Evolutionary conservation across 2,329 filamentous ascomycete genomes (phyloP).

Genomic region (Fulvia fulva): DNA sequence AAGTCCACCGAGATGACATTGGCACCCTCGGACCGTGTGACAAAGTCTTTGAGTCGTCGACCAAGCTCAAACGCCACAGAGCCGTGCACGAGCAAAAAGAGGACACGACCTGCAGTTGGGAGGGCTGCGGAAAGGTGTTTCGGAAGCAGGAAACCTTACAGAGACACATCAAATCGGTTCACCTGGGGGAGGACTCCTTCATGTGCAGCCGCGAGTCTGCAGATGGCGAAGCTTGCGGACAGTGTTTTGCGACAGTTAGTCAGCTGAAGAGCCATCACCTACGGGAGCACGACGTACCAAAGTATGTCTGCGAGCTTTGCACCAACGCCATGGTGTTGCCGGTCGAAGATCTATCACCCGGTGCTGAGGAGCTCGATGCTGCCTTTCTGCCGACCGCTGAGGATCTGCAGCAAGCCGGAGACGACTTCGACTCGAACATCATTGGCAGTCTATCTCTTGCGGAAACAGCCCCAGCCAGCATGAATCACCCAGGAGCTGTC

Average conservation of each 20-base stretch:
- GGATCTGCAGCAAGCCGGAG: slow-evolving; percentile 8
- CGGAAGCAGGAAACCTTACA: slow-evolving; percentile 83
- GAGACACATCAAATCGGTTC: slow-evolving; percentile 73
- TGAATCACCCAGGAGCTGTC: slow-evolving; percentile 4
- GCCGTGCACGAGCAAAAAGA: slow-evolving; percentile 75
- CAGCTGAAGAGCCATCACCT: slow-evolving; percentile 69
- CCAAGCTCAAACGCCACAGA: slow-evolving; percentile 70
- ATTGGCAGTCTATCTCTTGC: slow-evolving; percentile 17
- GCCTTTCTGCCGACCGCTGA: slow-evolving; percentile 20
- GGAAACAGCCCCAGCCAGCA: slow-evolving; percentile 28
- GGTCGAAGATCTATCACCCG: slow-evolving; percentile 4
- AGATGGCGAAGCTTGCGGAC: slow-evolving; percentile 55
- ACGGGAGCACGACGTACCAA: slow-evolving; percentile 62
- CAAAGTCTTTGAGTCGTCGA: slow-evolving; percentile 77
- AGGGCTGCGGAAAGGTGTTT: slow-evolving; percentile 76
- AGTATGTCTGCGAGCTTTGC: slow-evolving; percentile 76
- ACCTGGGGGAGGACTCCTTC: slow-evolving; percentile 68
- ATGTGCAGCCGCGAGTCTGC: slow-evolving; percentile 58
- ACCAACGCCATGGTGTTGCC: slow-evolving; percentile 27
- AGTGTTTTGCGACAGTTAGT: slow-evolving; percentile 68
- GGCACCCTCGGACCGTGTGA: slow-evolving; percentile 56
- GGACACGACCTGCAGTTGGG: slow-evolving; percentile 35
- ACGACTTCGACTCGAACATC: slow-evolving; percentile 13
- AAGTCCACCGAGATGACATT: slow-evolving; percentile 17
- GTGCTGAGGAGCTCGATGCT: slow-evolving; percentile 19